These are phyloP conservation scores for Microcera coccophila DNA, from an alignment of 2,329 filamentous ascomycete genomes.

Conservation along the genomic window DNA sequence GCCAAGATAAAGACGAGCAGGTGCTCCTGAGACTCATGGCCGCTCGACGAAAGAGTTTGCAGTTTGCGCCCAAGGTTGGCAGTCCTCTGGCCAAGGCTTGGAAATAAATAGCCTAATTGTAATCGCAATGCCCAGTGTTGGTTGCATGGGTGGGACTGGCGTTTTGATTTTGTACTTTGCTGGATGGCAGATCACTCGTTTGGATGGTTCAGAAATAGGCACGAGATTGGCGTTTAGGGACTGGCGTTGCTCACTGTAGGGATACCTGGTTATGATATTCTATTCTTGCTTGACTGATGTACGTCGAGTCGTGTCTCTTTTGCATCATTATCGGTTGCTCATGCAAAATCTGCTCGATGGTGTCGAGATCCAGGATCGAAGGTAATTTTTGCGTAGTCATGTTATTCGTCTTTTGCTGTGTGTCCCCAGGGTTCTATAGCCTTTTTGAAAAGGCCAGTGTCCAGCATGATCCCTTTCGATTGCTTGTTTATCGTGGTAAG, in stretches of 20 bases:
- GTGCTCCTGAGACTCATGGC: slow-evolving; percentile 64
- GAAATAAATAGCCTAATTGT: slow-evolving; percentile 32
- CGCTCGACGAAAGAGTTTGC: slow-evolving; percentile 70
- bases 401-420: no score
- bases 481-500: no score
- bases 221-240: neutral
- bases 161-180: neutral
- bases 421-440: no score
- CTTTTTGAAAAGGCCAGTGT: no score
- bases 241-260: no score
- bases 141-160: neutral
- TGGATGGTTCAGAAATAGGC: neutral
- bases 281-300: no score
- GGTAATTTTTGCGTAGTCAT: no score
- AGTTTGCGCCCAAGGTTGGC: slow-evolving; percentile 70
- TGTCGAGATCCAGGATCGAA: no score
- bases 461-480: no score
- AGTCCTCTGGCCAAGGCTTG: slow-evolving; percentile 65
- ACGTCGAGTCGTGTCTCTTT: no score
- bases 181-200: neutral
- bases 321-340: no score
- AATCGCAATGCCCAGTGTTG: neutral
- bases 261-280: slow-evolving; percentile 9
- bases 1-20: slow-evolving; percentile 50
- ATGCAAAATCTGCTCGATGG: no score